Conservation (phyloP, 805 yeast genomes). For the Kuraishia hungarica region DNA sequence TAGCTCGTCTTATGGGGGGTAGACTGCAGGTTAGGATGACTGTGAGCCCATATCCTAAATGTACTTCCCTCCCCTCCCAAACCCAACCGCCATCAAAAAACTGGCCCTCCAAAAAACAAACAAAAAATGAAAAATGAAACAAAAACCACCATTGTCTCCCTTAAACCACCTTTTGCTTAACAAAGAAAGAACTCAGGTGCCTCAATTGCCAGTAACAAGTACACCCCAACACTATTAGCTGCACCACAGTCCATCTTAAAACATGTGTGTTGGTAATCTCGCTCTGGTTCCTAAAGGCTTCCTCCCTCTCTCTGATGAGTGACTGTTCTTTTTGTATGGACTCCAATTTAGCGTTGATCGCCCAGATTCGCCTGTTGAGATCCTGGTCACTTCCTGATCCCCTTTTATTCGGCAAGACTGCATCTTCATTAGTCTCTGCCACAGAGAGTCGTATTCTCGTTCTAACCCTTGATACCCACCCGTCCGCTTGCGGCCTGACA, state of each 20-base stretch:
- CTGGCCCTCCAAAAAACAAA: too few relatives aligned
- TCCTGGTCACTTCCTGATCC: conserved; percentile 38
- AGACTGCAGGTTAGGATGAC: too few relatives aligned
- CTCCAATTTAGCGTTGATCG: conserved; percentile 46
- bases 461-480: conserved; percentile 34
- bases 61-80: too few relatives aligned
- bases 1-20: too few relatives aligned
- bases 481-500: conserved; percentile 33
- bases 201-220: conserved; percentile 73
- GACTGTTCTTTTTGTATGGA: conserved; percentile 60
- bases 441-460: conserved; percentile 61
- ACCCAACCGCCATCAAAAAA: too few relatives aligned
- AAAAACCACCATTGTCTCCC: background rate
- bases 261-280: conserved; percentile 71
- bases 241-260: conserved; percentile 66
- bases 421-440: conserved; percentile 52
- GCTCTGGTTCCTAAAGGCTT: conserved; percentile 65
- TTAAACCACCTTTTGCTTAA: conserved; percentile 78
- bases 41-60: too few relatives aligned
- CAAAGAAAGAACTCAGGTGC: conserved; percentile 74
- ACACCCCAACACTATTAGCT: conserved; percentile 53
- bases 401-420: conserved; percentile 53
- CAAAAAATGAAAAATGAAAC: background rate
- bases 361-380: conserved; percentile 48
- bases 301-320: conserved; percentile 61